Percentiles rank a stretch among this genome's conserved stretches.
phyloP scores from a whole-genome alignment of 2,329 filamentous ascomycete species.

The Ceratocystis cacaofunesta region DNA sequence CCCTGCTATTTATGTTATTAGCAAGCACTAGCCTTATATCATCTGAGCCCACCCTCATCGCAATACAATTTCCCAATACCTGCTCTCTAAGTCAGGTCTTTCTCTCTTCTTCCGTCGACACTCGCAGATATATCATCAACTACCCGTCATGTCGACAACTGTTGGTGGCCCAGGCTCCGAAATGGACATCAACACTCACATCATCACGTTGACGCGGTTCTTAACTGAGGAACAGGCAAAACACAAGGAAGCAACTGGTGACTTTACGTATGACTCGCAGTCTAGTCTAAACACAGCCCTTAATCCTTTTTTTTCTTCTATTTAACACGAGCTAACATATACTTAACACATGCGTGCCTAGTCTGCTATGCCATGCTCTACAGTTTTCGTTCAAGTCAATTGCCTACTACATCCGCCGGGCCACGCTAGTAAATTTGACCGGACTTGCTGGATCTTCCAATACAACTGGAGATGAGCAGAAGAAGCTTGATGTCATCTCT shows the following conservation, averaged over 20 bases:
- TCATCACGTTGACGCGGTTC: constrained; percentile 88
- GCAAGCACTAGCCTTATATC: no score
- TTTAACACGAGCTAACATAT: constrained; percentile 7
- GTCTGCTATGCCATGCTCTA: constrained; percentile 87
- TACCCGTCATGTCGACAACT: constrained; percentile 14
- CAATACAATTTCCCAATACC: no score
- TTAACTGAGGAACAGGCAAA: constrained; percentile 92
- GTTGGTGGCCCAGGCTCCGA: constrained; percentile 27
- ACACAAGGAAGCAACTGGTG: constrained; percentile 86
- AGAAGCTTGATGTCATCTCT: constrained; percentile 98
- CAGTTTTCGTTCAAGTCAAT: constrained; percentile 99
- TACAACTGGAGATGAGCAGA: constrained; percentile 92
- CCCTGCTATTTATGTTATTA: no score
- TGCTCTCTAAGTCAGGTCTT: neutral
- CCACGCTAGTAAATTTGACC: constrained; percentile 86
- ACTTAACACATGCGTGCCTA: constrained; percentile 25
- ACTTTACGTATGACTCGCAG: constrained; percentile 63
- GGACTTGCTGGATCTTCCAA: constrained; percentile 91
- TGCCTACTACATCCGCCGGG: constrained; percentile 95
- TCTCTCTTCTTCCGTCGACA: neutral
- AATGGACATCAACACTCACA: constrained; percentile 79
- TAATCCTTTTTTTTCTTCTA: neutral
- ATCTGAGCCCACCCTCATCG: no score
- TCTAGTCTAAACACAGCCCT: neutral
- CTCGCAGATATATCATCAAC: neutral